phyloP scores from a whole-genome alignment of 345 rosid species.

The Brassica nigra region DNA sequence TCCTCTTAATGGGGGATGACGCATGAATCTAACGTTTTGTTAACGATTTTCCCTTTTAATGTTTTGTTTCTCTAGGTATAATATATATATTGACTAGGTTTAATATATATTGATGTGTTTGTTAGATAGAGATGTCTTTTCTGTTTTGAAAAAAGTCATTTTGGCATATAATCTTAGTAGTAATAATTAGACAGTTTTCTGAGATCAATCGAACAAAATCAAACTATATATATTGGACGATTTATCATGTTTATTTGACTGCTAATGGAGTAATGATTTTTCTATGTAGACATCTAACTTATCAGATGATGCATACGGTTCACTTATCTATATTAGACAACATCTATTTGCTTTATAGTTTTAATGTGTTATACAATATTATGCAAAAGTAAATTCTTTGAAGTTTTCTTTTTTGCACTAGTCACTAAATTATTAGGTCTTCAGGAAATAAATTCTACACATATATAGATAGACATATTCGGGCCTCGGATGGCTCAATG shows the following conservation, averaged over 20 bases:
- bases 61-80: neutral
- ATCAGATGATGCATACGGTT: too few species aligned
- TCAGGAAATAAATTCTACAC: neutral
- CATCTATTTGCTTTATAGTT: too few species aligned
- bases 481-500: neutral
- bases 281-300: neutral
- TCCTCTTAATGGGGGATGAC: neutral
- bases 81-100: too few species aligned
- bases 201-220: neutral
- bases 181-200: neutral
- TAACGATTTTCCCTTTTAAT: neutral
- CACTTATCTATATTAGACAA: too few species aligned
- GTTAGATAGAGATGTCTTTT: neutral
- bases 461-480: neutral
- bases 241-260: neutral
- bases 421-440: neutral
- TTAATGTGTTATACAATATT: too few species aligned
- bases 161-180: neutral
- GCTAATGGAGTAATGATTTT: neutral
- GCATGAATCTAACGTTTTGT: neutral
- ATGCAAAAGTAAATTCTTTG: too few species aligned
- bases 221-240: neutral
- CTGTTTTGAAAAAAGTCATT: too few species aligned
- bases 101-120: neutral
- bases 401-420: too few species aligned